phyloP scores from a whole-genome alignment of 2,329 filamentous ascomycete species.

The Aspergillus fumigatiaffinis region DNA sequence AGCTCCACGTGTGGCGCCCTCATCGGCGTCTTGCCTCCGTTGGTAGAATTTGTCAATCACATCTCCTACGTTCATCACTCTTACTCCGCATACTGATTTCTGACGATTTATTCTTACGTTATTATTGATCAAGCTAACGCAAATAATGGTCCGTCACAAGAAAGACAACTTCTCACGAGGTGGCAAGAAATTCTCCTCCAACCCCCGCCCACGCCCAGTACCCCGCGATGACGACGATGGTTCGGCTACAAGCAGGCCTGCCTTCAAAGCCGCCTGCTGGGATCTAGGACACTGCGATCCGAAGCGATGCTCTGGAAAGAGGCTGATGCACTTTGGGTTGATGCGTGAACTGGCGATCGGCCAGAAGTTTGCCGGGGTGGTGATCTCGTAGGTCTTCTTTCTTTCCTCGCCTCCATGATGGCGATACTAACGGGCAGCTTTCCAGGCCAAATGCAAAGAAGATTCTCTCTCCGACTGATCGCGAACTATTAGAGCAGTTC shows the following conservation, averaged over 20 bases:
- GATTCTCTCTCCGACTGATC: constrained; percentile 78
- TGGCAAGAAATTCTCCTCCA: constrained; percentile 66
- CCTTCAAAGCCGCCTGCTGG: constrained; percentile 95
- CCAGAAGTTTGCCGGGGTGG: constrained; percentile 85
- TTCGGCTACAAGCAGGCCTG: constrained; percentile 34
- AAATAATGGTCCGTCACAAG: constrained; percentile 85
- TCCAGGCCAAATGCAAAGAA: constrained; percentile 77
- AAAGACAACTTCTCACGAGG: constrained; percentile 73
- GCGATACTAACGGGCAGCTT: neutral
- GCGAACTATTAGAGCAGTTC: constrained; percentile 74
- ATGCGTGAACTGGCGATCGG: constrained; percentile 92
- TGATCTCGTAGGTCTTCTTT: constrained; percentile 62
- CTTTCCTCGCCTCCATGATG: neutral
- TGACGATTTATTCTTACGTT: neutral
- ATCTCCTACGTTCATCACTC: neutral
- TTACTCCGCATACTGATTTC: constrained; percentile 11
- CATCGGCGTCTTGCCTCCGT: neutral
- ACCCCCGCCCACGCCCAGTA: constrained; percentile 50
- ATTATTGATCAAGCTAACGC: neutral
- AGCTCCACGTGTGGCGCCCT: constrained; percentile 26
- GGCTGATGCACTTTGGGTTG: constrained; percentile 83
- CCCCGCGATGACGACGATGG: constrained; percentile 45
- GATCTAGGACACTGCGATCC: constrained; percentile 97
- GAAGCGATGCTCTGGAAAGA: constrained; percentile 93
- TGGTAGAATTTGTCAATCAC: neutral